A percentile compares a stretch with the other conserved stretches of the same genome.
These are phyloP conservation scores for Fomitiporia mediterranea DNA, from an alignment of 1,284 basidiomycete species.

Conservation along the genomic window DNA sequence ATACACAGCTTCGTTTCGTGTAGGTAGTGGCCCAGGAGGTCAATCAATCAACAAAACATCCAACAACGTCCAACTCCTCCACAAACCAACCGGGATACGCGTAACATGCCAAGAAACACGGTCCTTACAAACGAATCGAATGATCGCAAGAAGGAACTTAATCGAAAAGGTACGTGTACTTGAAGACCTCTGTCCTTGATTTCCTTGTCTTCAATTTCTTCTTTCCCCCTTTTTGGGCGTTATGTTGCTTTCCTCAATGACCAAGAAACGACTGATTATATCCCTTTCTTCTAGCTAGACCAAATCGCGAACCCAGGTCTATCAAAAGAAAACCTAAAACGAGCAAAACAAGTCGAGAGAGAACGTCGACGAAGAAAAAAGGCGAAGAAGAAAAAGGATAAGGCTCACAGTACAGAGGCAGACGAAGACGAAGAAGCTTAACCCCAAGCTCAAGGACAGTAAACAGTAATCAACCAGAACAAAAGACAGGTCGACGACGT, in stretches of 20 bases:
- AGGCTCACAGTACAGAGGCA: conserved; percentile 14
- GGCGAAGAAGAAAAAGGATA: conserved; percentile 53
- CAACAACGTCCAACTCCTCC: conserved; percentile 76
- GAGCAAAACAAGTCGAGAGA: conserved; percentile 66
- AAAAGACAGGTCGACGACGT: too few relatives aligned
- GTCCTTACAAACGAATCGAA: conserved; percentile 65
- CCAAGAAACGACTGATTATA: too few relatives aligned
- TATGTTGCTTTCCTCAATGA: too few relatives aligned
- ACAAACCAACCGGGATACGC: conserved; percentile 73
- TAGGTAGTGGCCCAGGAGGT: conserved; percentile 79
- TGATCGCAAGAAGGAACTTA: conserved; percentile 60
- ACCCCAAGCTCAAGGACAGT: too few relatives aligned
- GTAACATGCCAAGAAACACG: conserved; percentile 77
- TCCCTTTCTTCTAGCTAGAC: conserved; percentile 67
- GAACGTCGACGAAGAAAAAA: conserved; percentile 67
- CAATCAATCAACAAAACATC: conserved; percentile 85
- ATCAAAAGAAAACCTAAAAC: conserved; percentile 61
- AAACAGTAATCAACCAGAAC: too few relatives aligned
- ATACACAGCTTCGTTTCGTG: conserved; percentile 18
- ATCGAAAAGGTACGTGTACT: conserved; percentile 67
- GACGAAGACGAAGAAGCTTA: too few relatives aligned
- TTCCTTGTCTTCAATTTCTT: too few relatives aligned
- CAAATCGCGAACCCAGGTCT: conserved; percentile 66
- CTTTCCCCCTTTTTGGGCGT: too few relatives aligned
- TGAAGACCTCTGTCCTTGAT: too few relatives aligned